Evolutionary conservation across 2,329 filamentous ascomycete species (phyloP).

Genomic region (Pseudopyricularia cyperi): DNA sequence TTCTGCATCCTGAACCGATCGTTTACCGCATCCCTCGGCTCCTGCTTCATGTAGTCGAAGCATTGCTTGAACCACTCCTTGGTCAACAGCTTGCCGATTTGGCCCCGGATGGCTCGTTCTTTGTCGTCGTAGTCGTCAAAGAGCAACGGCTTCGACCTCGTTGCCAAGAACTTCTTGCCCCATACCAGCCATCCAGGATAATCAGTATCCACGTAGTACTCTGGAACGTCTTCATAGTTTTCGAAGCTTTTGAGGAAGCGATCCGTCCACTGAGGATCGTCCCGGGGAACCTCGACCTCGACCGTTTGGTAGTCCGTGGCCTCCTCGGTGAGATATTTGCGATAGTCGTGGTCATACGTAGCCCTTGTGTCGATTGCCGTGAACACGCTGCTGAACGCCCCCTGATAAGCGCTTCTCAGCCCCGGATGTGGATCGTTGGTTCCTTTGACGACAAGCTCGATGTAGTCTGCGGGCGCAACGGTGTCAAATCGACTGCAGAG

Average conservation of each 20-base stretch:
- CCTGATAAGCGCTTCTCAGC: conserved; percentile 67
- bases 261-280: conserved; percentile 66
- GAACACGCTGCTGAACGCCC: conserved; percentile 64
- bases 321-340: conserved; percentile 71
- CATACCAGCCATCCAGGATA: conserved; percentile 95
- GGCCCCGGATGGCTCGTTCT: conserved; percentile 59
- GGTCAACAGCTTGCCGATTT: conserved; percentile 70
- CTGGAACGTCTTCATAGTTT: conserved; percentile 48
- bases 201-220: conserved; percentile 85
- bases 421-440: conserved; percentile 85
- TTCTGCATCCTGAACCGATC: conserved; percentile 82
- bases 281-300: conserved; percentile 56
- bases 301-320: conserved; percentile 69
- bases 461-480: conserved; percentile 67
- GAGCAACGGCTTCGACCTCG: conserved; percentile 54
- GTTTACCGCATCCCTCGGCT: conserved; percentile 9
- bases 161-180: conserved; percentile 76
- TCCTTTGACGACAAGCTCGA: conserved; percentile 70
- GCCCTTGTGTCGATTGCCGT: conserved; percentile 80
- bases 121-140: conserved; percentile 67
- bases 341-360: conserved; percentile 73
- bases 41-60: conserved; percentile 56
- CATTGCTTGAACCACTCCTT: conserved; percentile 76
- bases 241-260: conserved; percentile 69
- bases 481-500: conserved; percentile 85